A percentile compares a stretch with the other conserved stretches of the same genome.
Conservation (phyloP, 108 stramenopile genomes). For the Skeletonema costatum region DNA sequence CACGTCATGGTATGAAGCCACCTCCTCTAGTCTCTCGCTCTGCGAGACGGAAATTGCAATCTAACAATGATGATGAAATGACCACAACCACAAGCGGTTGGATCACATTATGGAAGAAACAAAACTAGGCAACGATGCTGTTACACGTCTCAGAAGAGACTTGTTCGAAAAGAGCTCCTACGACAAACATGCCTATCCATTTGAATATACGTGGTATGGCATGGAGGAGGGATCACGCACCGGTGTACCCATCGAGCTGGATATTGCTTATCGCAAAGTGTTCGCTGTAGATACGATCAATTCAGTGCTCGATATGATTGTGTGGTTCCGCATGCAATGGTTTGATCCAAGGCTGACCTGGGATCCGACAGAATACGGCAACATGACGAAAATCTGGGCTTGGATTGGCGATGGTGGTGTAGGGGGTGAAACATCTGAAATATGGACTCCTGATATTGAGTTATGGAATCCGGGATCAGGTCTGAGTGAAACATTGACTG, state of each 20-base stretch:
- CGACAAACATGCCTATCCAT: slow-evolving; percentile 43
- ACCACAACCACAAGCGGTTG: neutral
- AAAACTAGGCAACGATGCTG: slow-evolving; percentile 1
- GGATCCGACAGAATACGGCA: slow-evolving; percentile 34
- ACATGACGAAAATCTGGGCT: slow-evolving; percentile 34
- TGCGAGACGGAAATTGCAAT: neutral
- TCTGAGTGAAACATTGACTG: slow-evolving; percentile 15
- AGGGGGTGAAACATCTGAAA: slow-evolving; percentile 47
- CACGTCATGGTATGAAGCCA: neutral
- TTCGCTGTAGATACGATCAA: slow-evolving; percentile 28
- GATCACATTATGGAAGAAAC: slow-evolving; percentile 11
- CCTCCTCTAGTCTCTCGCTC: slow-evolving; percentile 13
- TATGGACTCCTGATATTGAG: slow-evolving; percentile 58
- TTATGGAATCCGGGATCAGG: slow-evolving; percentile 43
- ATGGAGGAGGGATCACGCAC: neutral
- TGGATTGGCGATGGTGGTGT: slow-evolving; percentile 32
- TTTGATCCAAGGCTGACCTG: slow-evolving; percentile 41
- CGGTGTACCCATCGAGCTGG: slow-evolving; percentile 43
- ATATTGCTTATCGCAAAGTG: slow-evolving; percentile 44
- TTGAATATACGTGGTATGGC: slow-evolving; percentile 39
- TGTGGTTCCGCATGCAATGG: slow-evolving; percentile 50
- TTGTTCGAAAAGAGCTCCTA: slow-evolving; percentile 17
- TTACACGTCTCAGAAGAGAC: slow-evolving; percentile 10
- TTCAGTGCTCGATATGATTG: slow-evolving; percentile 43
- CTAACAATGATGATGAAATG: neutral